Evolutionary conservation across 2,329 filamentous ascomycete genomes (phyloP), one percentile per base, ranked within the genome.

Genomic region (Exophiala phaeomuriformis): DNA sequence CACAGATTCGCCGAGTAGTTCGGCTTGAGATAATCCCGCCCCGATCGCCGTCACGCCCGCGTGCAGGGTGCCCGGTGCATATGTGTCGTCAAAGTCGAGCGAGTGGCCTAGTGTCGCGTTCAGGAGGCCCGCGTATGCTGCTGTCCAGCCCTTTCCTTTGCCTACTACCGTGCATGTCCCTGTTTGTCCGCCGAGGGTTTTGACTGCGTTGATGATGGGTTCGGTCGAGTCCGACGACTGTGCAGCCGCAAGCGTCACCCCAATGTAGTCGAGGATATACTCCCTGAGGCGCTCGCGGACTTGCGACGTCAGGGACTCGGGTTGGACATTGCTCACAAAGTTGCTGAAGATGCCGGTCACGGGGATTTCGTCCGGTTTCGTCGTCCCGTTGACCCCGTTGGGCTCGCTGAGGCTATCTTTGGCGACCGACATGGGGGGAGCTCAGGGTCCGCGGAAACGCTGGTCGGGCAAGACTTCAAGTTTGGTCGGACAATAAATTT

Each of bases 71-170:
- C 69, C 71, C 2, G 64, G 59, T 2, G 71, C 71, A 52, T 72
- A 70, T 2, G 72, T 75, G 58, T 75, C 72, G 59, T 75, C 72
- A 58, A 74, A 74, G 57, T 75, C 72, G 47, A 73, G 64, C 2
- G 68, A 70, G 61, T 75, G 73, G 5, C 68, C 69, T 35, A 74
- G 67, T 1, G 71, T 65, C 3, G 69, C 71, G 50, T 75, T 75
- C 27, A 75, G 57, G 7, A 75, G 63, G 1, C 66, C 69, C 1
- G 72, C 72, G 45, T 70, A 71, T 27, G 71, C 71, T 1, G 67
- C 67, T 8, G 60, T 53, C 37, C 45, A 62, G 2, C 39, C 44
- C 40, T 54, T 54, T 12, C 61, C 61, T n/a, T 53, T 55, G n/a
- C 60, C 59, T 28, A 62, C 32, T 1, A 62, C 60, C 3, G 59